Base-by-base conservation (phyloP, 2,329 filamentous ascomycete genomes). In the Juglanconis oblonga region DNA sequence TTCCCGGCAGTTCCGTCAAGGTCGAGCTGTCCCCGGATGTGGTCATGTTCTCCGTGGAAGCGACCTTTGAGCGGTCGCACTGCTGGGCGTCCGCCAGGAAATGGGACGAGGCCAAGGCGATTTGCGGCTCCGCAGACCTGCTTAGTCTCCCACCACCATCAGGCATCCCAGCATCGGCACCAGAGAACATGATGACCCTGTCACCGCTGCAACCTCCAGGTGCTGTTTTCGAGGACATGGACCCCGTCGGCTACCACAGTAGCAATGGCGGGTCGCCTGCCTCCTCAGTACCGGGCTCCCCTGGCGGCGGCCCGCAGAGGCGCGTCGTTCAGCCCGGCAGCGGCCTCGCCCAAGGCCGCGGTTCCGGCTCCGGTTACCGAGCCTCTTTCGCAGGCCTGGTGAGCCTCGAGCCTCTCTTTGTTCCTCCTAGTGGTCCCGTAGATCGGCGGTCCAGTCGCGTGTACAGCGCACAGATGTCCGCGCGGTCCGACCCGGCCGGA, bases 21-120 rank as follows among this genome's bases (percentile, higher is more conserved):
- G 84, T 86, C 33, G 82, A 87, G 72, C 76, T 87, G 24, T 85
- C 83, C 1, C 76, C 82, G 57, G 84, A 87, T 67, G 80, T 83
- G 5, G 80, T 87, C 64, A 78, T 85, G 69, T 85, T 85, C 69
- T 85, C 82, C 62, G 81, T 85, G 54, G 83, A 86, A 68, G 83
- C 82, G 13, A 85, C 81, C 17, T 85, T 85, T 67, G 80, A 83
- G 65, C 80, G 83, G 55, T 82, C 79, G 56, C 81, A 84, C 72
- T 84, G 81, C 70, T 84, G 81, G 81, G 71, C 80, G 36, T 80
- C 79, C 2, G 81, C 80, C 29, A 79, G 81, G 64, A 70, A 74
- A 48, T 84, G 81, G 81, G 77, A 81, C 58, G 64, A 66, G 14
- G 59, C 59, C 5, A 63, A 50, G 57, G 33, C 45, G 29, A 33